Conservation (phyloP, 192 early-diverging fungal species). For the Coemansia sp. region DNA sequence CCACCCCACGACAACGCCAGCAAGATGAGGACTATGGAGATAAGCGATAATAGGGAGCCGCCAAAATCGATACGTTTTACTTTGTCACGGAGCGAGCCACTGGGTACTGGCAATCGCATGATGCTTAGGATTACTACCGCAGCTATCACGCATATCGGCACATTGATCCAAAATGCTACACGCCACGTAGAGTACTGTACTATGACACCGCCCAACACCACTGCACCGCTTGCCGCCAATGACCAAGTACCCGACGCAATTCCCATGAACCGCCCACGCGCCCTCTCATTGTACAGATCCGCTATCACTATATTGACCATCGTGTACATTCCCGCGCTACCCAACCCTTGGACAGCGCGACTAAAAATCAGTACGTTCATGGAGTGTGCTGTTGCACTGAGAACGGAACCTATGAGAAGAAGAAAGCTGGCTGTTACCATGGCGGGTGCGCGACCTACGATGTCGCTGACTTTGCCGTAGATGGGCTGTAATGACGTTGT, state of each 20-base stretch:
- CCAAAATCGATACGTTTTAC: slow-evolving; percentile 59
- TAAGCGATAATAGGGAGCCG: slow-evolving; percentile 53
- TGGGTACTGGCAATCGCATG: slow-evolving; percentile 59
- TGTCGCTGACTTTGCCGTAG: slow-evolving; percentile 84
- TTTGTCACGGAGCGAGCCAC: slow-evolving; percentile 38
- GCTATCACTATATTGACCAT: slow-evolving; percentile 70
- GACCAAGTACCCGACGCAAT: slow-evolving; percentile 62
- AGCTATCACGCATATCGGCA: slow-evolving; percentile 65
- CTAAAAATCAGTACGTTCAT: slow-evolving; percentile 64
- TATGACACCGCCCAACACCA: slow-evolving; percentile 74
- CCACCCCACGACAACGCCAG: slow-evolving; percentile 64
- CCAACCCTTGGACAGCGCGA: slow-evolving; percentile 74
- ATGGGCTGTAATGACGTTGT: slow-evolving; percentile 71
- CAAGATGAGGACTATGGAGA: slow-evolving; percentile 51
- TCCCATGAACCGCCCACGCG: slow-evolving; percentile 75
- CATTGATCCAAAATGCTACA: slow-evolving; percentile 80
- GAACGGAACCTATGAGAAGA: slow-evolving; percentile 50
- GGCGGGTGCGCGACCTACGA: slow-evolving; percentile 57
- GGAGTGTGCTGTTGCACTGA: slow-evolving; percentile 43
- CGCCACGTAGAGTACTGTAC: slow-evolving; percentile 65
- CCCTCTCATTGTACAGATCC: slow-evolving; percentile 71
- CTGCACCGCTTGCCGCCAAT: slow-evolving; percentile 65
- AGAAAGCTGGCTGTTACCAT: slow-evolving; percentile 40
- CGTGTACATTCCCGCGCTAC: slow-evolving; percentile 64
- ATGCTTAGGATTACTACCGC: slow-evolving; percentile 62